Evolutionary conservation across 2,329 filamentous ascomycete genomes (phyloP), one percentile per base, ranked within the genome.

Genomic region (Verticillium nubilum): DNA sequence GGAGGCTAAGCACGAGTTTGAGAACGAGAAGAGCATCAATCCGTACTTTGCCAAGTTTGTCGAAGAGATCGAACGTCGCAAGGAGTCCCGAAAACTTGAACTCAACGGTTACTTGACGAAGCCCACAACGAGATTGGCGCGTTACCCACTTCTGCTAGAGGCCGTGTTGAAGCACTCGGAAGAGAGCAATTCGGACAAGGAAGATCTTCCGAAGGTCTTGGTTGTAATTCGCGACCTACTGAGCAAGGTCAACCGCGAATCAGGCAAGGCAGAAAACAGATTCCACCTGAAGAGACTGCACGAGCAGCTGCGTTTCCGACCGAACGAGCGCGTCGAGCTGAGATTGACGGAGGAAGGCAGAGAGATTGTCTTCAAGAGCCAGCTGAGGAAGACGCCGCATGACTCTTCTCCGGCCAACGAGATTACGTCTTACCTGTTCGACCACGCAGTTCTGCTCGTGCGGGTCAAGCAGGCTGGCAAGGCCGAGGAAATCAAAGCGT

Each of bases 101-200:
- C 80, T 99, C 61, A 99, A 99, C 73, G 95, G 95, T 66, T 99
- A 99, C 70, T 80, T 99, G 57, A 99, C 95, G 9, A 99, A 99
- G 74, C 95, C 95, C 1, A 99, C 95, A 1, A 99, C 95, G 19
- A 87, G 95, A 78, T 79, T 99, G 68, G 95, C 95, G 50, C 86
- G 95, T 74, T 99, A 99, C 73, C 95, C 95, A 4, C 79, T 99
- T 37, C 80, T 99, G 13, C 80, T 99, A 17, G 95, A 98, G 67
- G 92, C 93, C 64, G 91, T 98, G 37, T 77, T 92, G 64, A 99
- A 98, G 72, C 90, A 94, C 71, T 97, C 94, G 0, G 89, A 93
- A 54, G 90, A 94, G 58, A 92, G 88, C 59, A 97, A 90, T 65
- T 88, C 91, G 1, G 95, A 99, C 72, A 94, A 91, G 75, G 86